A percentile compares a stretch with the other conserved stretches of the same genome.
Evolutionary conservation across 2,329 filamentous ascomycete genomes (phyloP).

Genomic region (Diaporthe amygdali): DNA sequence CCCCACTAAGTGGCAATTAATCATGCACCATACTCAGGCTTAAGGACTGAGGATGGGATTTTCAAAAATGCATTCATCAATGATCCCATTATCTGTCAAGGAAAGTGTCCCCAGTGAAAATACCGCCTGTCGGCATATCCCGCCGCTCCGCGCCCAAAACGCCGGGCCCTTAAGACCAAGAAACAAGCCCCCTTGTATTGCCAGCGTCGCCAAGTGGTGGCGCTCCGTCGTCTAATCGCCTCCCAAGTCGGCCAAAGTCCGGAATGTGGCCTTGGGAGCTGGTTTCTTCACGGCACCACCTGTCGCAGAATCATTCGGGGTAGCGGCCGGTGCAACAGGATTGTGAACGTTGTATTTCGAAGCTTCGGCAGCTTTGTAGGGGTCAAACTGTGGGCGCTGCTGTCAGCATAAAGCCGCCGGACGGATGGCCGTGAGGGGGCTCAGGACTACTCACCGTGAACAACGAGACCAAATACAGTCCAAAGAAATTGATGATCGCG

Average conservation of each 20-base stretch:
- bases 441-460: slow-evolving; percentile 55
- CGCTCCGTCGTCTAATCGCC: not conserved
- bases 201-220: not conserved
- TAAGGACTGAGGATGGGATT: not conserved
- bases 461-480: slow-evolving; percentile 66
- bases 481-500: slow-evolving; percentile 59
- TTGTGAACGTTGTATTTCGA: slow-evolving; percentile 63
- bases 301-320: not conserved
- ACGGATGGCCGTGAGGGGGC: not conserved
- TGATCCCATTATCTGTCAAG: not conserved
- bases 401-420: slow-evolving; percentile 14
- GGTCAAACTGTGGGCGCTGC: slow-evolving; percentile 54
- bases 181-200: not conserved
- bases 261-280: slow-evolving; percentile 46
- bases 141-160: slow-evolving; percentile 14
- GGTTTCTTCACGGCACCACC: slow-evolving; percentile 29
- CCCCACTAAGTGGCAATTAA: slow-evolving; percentile 1
- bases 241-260: slow-evolving; percentile 60
- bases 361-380: slow-evolving; percentile 64
- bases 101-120: not conserved
- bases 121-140: not conserved
- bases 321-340: slow-evolving; percentile 34
- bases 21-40: not conserved
- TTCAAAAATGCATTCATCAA: not conserved
- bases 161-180: slow-evolving; percentile 16